These are phyloP conservation scores for Lipomyces chichibuensis DNA, from an alignment of 805 yeast species.

Conservation along the genomic window DNA sequence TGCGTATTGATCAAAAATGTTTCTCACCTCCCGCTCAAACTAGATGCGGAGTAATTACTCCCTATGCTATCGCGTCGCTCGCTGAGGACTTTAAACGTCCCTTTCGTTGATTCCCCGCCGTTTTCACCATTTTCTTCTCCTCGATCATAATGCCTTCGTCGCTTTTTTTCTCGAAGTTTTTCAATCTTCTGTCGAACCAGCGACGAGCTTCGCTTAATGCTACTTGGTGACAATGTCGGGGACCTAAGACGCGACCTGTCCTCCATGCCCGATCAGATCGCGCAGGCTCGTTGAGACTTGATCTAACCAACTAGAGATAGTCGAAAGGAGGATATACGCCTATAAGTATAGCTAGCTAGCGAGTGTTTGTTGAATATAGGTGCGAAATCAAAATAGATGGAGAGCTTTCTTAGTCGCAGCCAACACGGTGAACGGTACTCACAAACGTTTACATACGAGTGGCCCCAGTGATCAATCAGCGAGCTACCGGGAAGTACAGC, in stretches of 20 bases:
- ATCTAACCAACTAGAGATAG: not conserved
- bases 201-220: conserved; percentile 19
- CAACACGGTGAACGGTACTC: too few species aligned
- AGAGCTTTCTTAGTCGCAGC: not conserved
- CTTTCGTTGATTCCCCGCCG: not conserved
- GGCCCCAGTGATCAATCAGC: too few species aligned
- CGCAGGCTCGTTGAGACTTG: not conserved
- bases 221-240: conserved; percentile 19
- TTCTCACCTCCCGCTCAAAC: not conserved
- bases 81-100: not conserved
- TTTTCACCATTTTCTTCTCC: not conserved
- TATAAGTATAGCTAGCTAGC: not conserved
- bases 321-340: not conserved
- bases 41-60: not conserved
- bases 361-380: not conserved
- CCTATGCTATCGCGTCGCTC: conserved; percentile 8
- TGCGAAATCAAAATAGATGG: not conserved
- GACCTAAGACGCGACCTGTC: conserved; percentile 1
- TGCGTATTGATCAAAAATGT: not conserved
- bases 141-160: conserved; percentile 9
- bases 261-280: not conserved
- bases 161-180: conserved; percentile 19
- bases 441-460: too few species aligned
- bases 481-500: too few species aligned
- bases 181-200: conserved; percentile 25